Base-by-base conservation (phyloP, 805 yeast genomes). In the Zygosaccharomyces rouxii region DNA sequence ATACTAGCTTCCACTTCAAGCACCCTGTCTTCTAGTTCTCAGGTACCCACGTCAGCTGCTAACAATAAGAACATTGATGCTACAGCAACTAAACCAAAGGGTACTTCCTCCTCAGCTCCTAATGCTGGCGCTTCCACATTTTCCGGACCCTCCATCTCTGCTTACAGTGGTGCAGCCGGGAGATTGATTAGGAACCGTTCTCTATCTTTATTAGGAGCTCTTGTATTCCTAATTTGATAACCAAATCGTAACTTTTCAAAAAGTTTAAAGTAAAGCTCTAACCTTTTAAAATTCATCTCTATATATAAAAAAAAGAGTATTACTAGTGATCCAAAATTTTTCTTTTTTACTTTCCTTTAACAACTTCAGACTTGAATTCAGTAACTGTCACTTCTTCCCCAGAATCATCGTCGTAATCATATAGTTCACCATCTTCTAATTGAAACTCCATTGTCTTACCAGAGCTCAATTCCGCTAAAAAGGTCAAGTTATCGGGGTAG, bases 361-460 rank as follows among this genome's bases (percentile, higher is more conserved):
- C 68, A 38, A 92, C 72, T 7, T 75, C 78, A 84, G 94, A 90
- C 38, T 68, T 62, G n/a, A 81, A 72, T 2, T 87, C 90, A 1
- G 86, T 81, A 13, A 94, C 77, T 19, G 90, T 80, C 16, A 89
- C 97, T 66, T 92, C 97, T 38, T 72, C 78, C 10, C 80, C 78
- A 6, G 85, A 83, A 55, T 81, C 79, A 48, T 94, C 98, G 64
- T 94, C 98, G 62, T 90, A 94, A 59, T 94, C 99, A 63, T 83
- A 94, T 90, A 96, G 90, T 63, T 94, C 98, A 46, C 79, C 81
- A 22, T 87, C 96, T 48, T 85, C 94, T 22, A 89, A 55, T 45
- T 56, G 50, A 21, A 59, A 60, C 26, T 61, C 60, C 55, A 66
- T 53, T 1, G 35, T 30, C 14, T 56, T 63, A 4, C 64, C 64